These are phyloP conservation scores for Syzygium jambos DNA, from an alignment of 345 rosid genomes.

Conservation along the genomic window DNA sequence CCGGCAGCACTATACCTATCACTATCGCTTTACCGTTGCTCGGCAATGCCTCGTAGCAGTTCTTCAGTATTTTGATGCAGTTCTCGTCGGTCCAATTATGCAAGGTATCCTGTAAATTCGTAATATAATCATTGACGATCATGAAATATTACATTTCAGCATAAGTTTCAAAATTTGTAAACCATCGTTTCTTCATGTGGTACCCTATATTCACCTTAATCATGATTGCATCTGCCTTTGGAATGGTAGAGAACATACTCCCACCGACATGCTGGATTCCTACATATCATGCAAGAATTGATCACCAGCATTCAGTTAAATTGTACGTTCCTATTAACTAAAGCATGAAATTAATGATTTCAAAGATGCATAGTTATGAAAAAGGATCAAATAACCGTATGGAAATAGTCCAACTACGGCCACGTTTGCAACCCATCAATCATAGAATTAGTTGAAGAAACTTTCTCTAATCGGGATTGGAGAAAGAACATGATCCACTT, in stretches of 20 bases:
- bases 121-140: not conserved
- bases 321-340: not conserved
- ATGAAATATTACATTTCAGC: not conserved
- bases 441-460: not conserved
- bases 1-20: not conserved
- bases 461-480: not conserved
- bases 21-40: constrained; percentile 5
- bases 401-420: no score
- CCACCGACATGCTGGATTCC: constrained; percentile 22
- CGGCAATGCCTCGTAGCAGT: constrained; percentile 9
- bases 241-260: constrained; percentile 12
- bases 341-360: not conserved
- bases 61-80: constrained; percentile 9
- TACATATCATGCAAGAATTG: not conserved
- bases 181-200: not conserved
- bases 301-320: not conserved
- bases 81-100: constrained; percentile 13
- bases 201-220: constrained; percentile 6
- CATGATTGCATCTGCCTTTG: constrained; percentile 10
- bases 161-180: not conserved
- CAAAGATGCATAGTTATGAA: not conserved
- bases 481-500: not conserved
- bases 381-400: no score
- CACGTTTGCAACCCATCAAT: no score
- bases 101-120: not conserved